Percentiles rank a stretch among this genome's conserved stretches.
Conservation (phyloP, 176 grass and related monocot species). For the Triticum dicoccoides region DNA sequence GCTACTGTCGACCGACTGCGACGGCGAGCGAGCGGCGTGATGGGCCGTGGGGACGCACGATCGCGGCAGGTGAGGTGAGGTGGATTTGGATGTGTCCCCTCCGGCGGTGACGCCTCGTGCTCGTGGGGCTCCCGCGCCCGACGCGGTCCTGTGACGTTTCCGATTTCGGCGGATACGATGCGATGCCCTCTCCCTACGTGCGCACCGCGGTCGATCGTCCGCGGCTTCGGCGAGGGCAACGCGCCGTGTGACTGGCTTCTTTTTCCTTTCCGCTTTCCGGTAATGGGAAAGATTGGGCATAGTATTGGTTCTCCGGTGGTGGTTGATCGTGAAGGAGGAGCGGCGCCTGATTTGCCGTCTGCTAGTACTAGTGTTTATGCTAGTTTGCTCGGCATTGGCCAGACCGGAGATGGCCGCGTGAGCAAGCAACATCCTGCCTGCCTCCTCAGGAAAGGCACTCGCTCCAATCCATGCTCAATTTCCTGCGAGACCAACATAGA, state of each 20-base stretch:
- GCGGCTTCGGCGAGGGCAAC: no score
- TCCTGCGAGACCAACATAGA: no score
- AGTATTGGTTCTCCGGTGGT: no score
- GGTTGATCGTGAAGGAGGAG: neutral
- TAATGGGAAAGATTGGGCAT: no score
- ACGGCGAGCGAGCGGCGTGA: neutral
- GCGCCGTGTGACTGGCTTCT: no score
- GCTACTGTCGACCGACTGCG: neutral
- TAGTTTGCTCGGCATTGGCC: neutral
- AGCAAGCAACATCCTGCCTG: neutral
- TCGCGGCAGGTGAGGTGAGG: neutral
- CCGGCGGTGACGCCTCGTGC: neutral
- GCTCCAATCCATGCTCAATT: neutral
- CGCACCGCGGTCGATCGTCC: no score
- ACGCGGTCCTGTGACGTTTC: neutral
- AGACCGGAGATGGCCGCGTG: neutral
- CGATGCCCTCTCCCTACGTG: no score
- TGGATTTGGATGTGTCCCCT: neutral
- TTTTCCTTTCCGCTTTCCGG: no score
- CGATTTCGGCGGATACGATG: neutral
- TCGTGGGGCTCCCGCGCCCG: neutral
- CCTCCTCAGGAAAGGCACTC: neutral
- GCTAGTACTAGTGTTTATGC: neutral
- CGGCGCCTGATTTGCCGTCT: neutral
- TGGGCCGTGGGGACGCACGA: neutral